Evolutionary conservation across 2,329 filamentous ascomycete genomes (phyloP).

Genomic region (Alternaria burnsii): DNA sequence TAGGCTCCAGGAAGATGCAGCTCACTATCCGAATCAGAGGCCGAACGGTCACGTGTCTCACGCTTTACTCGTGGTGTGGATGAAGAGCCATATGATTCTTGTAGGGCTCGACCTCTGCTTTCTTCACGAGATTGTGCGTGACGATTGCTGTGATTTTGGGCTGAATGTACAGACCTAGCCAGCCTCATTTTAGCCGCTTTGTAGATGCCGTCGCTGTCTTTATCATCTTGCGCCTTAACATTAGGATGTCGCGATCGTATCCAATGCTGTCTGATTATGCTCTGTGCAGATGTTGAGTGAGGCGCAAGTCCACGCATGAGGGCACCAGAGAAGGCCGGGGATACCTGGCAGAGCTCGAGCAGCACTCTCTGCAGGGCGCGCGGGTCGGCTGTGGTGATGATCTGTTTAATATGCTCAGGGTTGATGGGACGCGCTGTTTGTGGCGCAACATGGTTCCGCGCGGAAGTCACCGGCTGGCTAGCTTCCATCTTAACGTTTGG

Average conservation of each 20-base stretch:
- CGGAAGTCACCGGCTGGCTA: neutral
- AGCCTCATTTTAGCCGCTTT: conserved; percentile 17
- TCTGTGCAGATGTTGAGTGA: conserved; percentile 39
- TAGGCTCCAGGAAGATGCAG: conserved; percentile 17
- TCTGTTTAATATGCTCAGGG: conserved; percentile 37
- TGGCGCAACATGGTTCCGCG: neutral
- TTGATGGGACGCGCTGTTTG: conserved; percentile 26
- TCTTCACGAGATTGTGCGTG: neutral
- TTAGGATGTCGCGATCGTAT: conserved; percentile 2
- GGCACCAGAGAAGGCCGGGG: conserved; percentile 45
- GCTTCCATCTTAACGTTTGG: conserved; percentile 6
- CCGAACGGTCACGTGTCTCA: conserved; percentile 13
- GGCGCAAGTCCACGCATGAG: conserved; percentile 44
- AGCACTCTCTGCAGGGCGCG: conserved; percentile 32
- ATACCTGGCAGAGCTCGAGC: conserved; percentile 40
- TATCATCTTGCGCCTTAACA: conserved; percentile 7
- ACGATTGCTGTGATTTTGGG: neutral
- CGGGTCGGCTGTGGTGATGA: conserved; percentile 36
- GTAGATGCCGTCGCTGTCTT: conserved; percentile 13
- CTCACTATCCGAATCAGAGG: conserved; percentile 21
- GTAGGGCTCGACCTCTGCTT: neutral
- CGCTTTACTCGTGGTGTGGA: conserved; percentile 18
- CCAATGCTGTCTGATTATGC: conserved; percentile 22
- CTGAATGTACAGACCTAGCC: neutral
- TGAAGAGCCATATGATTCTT: conserved; percentile 3